phyloP scores from a whole-genome alignment of 1,284 basidiomycete genomes.

The Stereum hirsutum region DNA sequence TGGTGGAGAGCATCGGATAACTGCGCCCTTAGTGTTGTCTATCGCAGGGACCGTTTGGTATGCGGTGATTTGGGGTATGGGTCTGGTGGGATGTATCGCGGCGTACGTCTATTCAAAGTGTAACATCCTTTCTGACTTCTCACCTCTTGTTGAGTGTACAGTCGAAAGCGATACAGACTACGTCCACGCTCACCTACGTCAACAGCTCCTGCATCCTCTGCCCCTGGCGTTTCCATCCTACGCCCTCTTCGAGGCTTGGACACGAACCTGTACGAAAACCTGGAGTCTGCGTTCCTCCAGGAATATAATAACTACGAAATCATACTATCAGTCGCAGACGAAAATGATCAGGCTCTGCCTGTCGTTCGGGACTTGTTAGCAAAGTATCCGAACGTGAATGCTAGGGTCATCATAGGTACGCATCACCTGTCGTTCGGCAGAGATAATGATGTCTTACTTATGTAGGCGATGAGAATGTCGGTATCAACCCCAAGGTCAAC shows the following conservation, averaged over 20 bases:
- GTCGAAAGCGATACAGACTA: slow-evolving; percentile 63
- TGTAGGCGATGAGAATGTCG: slow-evolving; percentile 65
- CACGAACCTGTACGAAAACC: slow-evolving; percentile 86
- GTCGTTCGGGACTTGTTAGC: slow-evolving; percentile 70
- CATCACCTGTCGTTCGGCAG: slow-evolving; percentile 3
- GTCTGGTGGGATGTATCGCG: slow-evolving; percentile 66
- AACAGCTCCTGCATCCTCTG: slow-evolving; percentile 36
- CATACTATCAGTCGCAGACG: slow-evolving; percentile 78
- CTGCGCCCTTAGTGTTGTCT: slow-evolving; percentile 4
- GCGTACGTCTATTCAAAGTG: slow-evolving; percentile 50
- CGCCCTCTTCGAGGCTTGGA: slow-evolving; percentile 90
- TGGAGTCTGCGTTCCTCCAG: slow-evolving; percentile 85
- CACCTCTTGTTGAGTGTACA: slow-evolving; percentile 21
- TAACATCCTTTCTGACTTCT: slow-evolving; percentile 1
- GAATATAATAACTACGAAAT: slow-evolving; percentile 88
- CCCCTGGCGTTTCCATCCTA: slow-evolving; percentile 85
- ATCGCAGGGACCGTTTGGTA: slow-evolving; percentile 63
- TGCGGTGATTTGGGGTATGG: slow-evolving; percentile 60
- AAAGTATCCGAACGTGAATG: slow-evolving; percentile 68
- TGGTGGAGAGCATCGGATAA: too few species aligned
- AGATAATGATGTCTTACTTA: slow-evolving; percentile 6
- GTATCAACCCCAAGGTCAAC: slow-evolving; percentile 97
- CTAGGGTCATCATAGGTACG: slow-evolving; percentile 71
- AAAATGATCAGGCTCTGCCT: slow-evolving; percentile 72
- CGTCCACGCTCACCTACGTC: slow-evolving; percentile 58